Percentiles rank a stretch among this genome's conserved stretches.
Conservation (phyloP, 208 protist species). For the Leptomonas seymouri region DNA sequence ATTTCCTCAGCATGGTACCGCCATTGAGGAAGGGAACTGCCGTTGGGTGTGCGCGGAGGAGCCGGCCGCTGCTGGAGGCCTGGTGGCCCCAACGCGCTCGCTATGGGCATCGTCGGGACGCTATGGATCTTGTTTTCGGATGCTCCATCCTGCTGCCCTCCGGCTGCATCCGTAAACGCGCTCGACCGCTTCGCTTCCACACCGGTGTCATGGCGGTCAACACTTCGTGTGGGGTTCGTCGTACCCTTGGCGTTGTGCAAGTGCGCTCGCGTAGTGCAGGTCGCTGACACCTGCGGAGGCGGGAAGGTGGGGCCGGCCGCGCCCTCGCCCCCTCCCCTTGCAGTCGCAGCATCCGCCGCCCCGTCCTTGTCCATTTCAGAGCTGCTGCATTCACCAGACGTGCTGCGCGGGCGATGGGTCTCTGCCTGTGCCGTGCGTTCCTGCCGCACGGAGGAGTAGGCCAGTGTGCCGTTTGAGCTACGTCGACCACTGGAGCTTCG, state of each 20-base stretch:
- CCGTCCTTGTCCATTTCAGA: not conserved
- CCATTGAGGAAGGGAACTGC: not conserved
- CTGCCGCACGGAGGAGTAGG: not conserved
- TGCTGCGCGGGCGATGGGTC: constrained; percentile 2
- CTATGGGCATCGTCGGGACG: too few relatives aligned
- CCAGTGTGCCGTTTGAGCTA: not conserved
- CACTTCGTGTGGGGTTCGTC: not conserved
- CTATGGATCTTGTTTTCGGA: too few relatives aligned
- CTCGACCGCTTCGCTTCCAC: not conserved
- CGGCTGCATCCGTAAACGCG: not conserved
- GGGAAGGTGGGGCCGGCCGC: not conserved
- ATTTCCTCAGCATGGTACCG: not conserved
- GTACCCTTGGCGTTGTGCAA: not conserved
- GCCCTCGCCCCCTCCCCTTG: not conserved
- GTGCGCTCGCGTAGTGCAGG: not conserved
- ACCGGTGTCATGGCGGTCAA: constrained; percentile 1
- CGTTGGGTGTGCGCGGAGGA: not conserved
- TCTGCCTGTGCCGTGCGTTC: not conserved
- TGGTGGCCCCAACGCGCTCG: too few relatives aligned
- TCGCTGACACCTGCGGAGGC: not conserved
- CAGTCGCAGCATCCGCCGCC: not conserved
- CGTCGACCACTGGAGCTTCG: not conserved
- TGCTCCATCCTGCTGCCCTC: not conserved
- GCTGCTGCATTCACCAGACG: not conserved
- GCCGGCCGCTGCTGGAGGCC: too few relatives aligned